phyloP scores from a whole-genome alignment of 345 rosid genomes.

The Gossypium longicalyx region DNA sequence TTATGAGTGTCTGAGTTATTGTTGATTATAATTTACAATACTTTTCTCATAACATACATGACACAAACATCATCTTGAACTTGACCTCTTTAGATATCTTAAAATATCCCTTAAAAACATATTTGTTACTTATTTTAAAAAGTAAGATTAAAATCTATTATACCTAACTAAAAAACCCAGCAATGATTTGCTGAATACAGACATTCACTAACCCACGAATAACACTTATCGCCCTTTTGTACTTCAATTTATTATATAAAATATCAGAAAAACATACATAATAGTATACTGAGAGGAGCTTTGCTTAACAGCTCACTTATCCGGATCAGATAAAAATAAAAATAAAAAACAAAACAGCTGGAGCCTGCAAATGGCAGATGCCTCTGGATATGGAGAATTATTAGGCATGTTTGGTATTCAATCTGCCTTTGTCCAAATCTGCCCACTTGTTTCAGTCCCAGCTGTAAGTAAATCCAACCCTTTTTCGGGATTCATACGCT shows the following conservation, averaged over 20 bases:
- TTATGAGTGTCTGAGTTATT: too few relatives aligned
- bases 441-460: conserved; percentile 24
- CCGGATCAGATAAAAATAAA: conserved; percentile 32
- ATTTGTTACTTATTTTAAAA: too few relatives aligned
- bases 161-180: background rate
- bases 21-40: too few relatives aligned
- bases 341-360: background rate
- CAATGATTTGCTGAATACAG: conserved; percentile 24
- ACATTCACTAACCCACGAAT: conserved; percentile 33
- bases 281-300: conserved; percentile 4
- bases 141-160: background rate
- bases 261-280: conserved; percentile 4
- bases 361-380: conserved; percentile 1
- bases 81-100: too few relatives aligned
- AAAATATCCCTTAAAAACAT: too few relatives aligned
- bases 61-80: too few relatives aligned
- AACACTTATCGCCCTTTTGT: conserved; percentile 5
- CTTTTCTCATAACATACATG: too few relatives aligned
- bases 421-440: conserved; percentile 16
- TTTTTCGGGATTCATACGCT: background rate
- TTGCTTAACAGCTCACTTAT: conserved; percentile 27
- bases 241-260: conserved; percentile 17
- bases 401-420: conserved; percentile 31
- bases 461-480: conserved; percentile 34
- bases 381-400: background rate